Evolutionary conservation across 2,329 filamentous ascomycete species (phyloP), one percentile per base, ranked within the genome.

Genomic region (Calonectria naviculata): DNA sequence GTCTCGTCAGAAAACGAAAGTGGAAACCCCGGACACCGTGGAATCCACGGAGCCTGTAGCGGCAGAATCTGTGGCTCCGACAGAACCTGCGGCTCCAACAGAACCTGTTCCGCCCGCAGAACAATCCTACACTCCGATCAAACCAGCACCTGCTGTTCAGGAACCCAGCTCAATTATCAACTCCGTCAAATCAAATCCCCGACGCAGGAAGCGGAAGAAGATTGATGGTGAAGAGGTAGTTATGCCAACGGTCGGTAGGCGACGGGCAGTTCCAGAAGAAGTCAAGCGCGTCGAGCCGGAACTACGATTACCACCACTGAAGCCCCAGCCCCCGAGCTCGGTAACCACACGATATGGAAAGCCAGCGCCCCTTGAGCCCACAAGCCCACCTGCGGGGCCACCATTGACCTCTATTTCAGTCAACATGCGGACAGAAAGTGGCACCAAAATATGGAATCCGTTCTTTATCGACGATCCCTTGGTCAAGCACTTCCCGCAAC

Each of bases 131-230:
- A 70, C 73, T n/a, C 73, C 73, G 2, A 56, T 74, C 5, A 72
- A 65, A 41, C 46, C 71, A 24, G 38, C 52, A 6, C 61, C 26
- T 10, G 65, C 49, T 44, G 68, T 67, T 24, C 34, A 52, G 17
- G 52, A 67, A 38, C 34, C 67, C 52, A 84, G 79, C 69, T 89
- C 88, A 4, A 89, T 90, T n/a, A 79, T 86, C 5, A 83, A 84
- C 10, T 85, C 87, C 1, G 87, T 90, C 69, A 90, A 90, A 76
- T 81, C 81, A 12, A 85, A 87, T 44, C 84, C 84, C 7, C 84
- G 87, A 26, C 81, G 84, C 44, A 83, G 87, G 70, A 88, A 86
- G 76, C 83, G 84, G 17, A 88, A 88, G 75, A 83, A 80, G 74
- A 84, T 87, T 64, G 80, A 84, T 28, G 85, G 85, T 10, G 83